These are phyloP conservation scores for Pseudocercospora fuligena DNA, from an alignment of 2,329 filamentous ascomycete genomes.

Conservation along the genomic window DNA sequence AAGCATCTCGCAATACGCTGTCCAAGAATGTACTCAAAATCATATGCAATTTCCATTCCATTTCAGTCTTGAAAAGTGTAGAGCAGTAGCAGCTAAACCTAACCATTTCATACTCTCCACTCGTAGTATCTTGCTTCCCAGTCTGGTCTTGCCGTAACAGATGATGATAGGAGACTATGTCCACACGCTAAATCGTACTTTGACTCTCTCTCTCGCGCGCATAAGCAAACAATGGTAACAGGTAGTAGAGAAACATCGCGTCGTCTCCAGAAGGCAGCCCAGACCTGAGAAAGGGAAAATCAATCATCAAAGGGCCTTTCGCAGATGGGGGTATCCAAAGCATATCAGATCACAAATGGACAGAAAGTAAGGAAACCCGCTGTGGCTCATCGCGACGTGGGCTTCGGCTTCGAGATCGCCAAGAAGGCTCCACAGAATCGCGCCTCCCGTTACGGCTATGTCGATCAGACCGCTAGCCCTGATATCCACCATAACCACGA, in stretches of 20 bases:
- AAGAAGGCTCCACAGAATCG: background rate
- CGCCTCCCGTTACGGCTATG: background rate
- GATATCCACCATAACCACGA: constrained; percentile 64
- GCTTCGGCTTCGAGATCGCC: constrained; percentile 8
- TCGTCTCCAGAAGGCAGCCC: constrained; percentile 7
- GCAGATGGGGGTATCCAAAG: constrained; percentile 12
- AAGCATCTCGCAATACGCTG: background rate
- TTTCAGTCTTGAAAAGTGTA: constrained; percentile 3
- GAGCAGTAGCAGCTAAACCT: constrained; percentile 5
- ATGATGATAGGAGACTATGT: constrained; percentile 10
- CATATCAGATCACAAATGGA: constrained; percentile 10
- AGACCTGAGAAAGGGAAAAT: constrained; percentile 1
- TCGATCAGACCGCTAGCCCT: constrained; percentile 52
- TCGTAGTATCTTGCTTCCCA: background rate
- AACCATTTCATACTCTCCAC: constrained; percentile 5
- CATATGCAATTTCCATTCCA: background rate
- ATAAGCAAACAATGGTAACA: constrained; percentile 7
- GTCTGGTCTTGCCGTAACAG: background rate
- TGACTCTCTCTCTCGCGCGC: background rate
- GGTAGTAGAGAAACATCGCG: constrained; percentile 8
- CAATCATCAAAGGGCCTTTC: constrained; percentile 8
- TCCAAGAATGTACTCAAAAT: background rate
- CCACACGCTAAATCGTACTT: constrained; percentile 17
- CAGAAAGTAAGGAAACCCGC: constrained; percentile 5
- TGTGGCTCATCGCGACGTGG: background rate